phyloP scores from a whole-genome alignment of 345 rosid genomes.

The Eutrema yunnanense region DNA sequence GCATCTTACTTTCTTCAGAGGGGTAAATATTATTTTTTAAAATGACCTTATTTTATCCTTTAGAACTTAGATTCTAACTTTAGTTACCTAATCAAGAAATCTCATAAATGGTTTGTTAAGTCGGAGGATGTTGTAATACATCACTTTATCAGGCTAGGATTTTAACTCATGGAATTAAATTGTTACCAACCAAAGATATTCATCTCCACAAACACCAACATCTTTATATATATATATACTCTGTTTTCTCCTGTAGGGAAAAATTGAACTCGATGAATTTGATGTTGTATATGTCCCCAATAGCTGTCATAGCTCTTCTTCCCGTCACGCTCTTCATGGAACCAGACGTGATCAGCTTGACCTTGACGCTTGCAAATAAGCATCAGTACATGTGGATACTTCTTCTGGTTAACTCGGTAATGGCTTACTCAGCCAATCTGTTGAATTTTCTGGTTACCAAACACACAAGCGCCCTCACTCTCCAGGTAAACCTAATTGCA shows the following conservation, averaged over 20 bases:
- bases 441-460: conserved; percentile 82
- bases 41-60: not conserved
- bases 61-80: not conserved
- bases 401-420: conserved; percentile 62
- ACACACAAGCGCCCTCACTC: conserved; percentile 91
- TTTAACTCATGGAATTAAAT: not conserved
- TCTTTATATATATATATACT: too few relatives aligned
- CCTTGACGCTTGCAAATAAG: conserved; percentile 50
- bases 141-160: not conserved
- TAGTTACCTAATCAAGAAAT: not conserved
- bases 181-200: not conserved
- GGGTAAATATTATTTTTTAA: conserved; percentile 37
- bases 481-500: conserved; percentile 47
- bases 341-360: conserved; percentile 56
- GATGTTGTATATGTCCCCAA: conserved; percentile 86
- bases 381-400: conserved; percentile 78
- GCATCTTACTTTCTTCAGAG: conserved; percentile 90
- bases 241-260: conserved; percentile 45
- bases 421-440: conserved; percentile 87
- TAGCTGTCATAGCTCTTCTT: conserved; percentile 71
- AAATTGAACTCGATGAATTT: conserved; percentile 92
- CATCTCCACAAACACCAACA: too few relatives aligned
- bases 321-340: conserved; percentile 79
- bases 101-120: conserved; percentile 7
- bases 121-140: not conserved